Conservation (phyloP, 1,139 yeast genomes). For the Geotrichum cucujoidarum region DNA sequence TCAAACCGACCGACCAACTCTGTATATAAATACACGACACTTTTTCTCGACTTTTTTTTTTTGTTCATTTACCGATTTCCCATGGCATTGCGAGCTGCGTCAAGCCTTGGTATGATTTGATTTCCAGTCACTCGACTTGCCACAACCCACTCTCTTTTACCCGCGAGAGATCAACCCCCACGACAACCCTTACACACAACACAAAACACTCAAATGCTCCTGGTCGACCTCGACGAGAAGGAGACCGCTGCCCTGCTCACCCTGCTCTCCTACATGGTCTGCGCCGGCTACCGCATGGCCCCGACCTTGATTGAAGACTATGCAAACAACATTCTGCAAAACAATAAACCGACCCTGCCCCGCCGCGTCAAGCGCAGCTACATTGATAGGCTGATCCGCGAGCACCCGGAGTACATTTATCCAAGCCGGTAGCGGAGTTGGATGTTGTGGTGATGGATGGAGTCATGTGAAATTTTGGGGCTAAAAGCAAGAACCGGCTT, state of each 20-base stretch:
- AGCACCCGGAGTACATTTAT: constrained; percentile 4
- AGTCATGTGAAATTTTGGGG: too few relatives aligned
- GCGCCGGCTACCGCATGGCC: constrained; percentile 7
- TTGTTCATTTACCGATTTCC: neutral
- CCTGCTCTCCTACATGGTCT: constrained; percentile 4
- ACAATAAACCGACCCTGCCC: neutral
- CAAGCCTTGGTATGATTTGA: neutral
- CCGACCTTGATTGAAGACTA: constrained; percentile 10
- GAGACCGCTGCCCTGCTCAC: constrained; percentile 10
- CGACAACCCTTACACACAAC: neutral
- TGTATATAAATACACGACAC: neutral
- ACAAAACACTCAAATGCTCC: neutral
- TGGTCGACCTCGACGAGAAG: constrained; percentile 8
- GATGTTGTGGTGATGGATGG: too few relatives aligned
- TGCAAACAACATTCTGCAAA: constrained; percentile 12
- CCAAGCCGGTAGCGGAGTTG: neutral
- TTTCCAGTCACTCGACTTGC: neutral
- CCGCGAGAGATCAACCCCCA: neutral
- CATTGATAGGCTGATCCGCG: neutral
- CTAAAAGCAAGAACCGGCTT: too few relatives aligned
- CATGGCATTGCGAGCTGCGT: neutral
- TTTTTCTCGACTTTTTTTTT: neutral
- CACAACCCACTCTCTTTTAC: neutral
- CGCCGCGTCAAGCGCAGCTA: constrained; percentile 5
- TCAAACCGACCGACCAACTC: too few relatives aligned